Evolutionary conservation across 1,284 basidiomycete genomes (phyloP), one percentile per base, ranked within the genome.

Genomic region (Cryptococcus sp.): DNA sequence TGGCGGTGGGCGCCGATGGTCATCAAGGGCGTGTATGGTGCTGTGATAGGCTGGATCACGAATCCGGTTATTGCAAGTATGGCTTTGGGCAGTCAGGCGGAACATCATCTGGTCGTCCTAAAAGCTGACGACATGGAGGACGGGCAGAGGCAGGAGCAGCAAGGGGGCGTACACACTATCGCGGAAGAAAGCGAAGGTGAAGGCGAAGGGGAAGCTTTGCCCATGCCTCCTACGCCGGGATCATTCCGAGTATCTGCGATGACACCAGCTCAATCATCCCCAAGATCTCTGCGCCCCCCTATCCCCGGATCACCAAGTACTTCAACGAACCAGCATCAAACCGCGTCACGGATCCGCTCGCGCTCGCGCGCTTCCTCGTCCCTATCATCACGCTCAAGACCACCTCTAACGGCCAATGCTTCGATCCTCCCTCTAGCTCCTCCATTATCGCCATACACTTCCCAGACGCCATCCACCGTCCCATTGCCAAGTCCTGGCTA

Each of bases 41-140:
- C 70, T n/a, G 64, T 79, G 3, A 58, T 77, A 1, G 78, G 78
- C 3, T 72, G 73, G 70, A 57, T 78, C 42, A 78, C 77, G n/a
- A 80, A 80, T 64, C 78, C 78, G 0, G 61, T 80, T 27, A 78
- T 80, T 50, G 77, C 78, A 0, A 55, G 65, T 3, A 56, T 80
- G n/a, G 77, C 78, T 1, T 63, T 80, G 13, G 78, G 78, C 0
- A 72, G 70, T 57, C 77, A 80, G 60, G 72, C 78, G 39, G 74
- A 77, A 48, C 69, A 75, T 58, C 72, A 77, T 60, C 64, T 79
- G n/a, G 45, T 79, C 23, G 65, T 74, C 17, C 61, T 76, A 0
- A 57, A 62, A n/a, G 55, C 56, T 19, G 64, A 66, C 19, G 51
- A 30, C 13, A 57, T 50, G 6, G 60, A 53, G 35, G 54, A 52